Percentiles rank a stretch among this genome's conserved stretches.
Conservation (phyloP, 345 rosid species). For the Ceriops decandra region DNA sequence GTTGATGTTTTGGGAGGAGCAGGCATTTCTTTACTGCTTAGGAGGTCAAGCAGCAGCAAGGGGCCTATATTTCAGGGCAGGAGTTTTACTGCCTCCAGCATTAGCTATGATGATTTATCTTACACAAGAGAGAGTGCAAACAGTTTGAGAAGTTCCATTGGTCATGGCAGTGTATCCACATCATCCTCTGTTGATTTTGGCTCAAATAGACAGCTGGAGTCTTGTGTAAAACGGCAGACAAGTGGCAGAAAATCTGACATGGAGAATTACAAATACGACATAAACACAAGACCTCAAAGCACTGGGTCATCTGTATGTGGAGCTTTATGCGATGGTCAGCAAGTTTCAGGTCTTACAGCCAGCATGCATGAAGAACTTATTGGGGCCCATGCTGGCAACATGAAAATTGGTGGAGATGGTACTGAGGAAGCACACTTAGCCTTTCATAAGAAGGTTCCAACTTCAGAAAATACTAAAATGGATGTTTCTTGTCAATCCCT, state of each 20-base stretch:
- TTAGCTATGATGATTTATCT: slow-evolving; percentile 65
- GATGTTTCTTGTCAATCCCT: slow-evolving; percentile 26
- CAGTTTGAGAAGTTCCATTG: slow-evolving; percentile 80
- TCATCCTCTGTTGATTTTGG: slow-evolving; percentile 78
- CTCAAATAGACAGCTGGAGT: slow-evolving; percentile 59
- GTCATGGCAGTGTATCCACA: slow-evolving; percentile 67
- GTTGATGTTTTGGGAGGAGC: slow-evolving; percentile 47
- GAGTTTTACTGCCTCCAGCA: slow-evolving; percentile 52
- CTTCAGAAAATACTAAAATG: slow-evolving; percentile 35
- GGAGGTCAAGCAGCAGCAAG: slow-evolving; percentile 75
- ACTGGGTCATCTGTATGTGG: slow-evolving; percentile 52
- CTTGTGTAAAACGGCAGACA: slow-evolving; percentile 58
- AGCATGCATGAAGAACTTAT: slow-evolving; percentile 35
- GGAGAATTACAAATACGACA: slow-evolving; percentile 60
- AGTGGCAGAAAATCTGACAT: slow-evolving; percentile 65
- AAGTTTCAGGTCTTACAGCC: slow-evolving; percentile 47
- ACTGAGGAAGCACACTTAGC: slow-evolving; percentile 34
- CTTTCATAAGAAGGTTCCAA: slow-evolving; percentile 31
- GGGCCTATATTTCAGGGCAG: slow-evolving; percentile 64
- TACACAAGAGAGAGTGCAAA: slow-evolving; percentile 58
- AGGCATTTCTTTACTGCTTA: slow-evolving; percentile 64
- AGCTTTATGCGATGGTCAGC: slow-evolving; percentile 46
- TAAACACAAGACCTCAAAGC: slow-evolving; percentile 55
- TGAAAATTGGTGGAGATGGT: slow-evolving; percentile 26
- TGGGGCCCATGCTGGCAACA: slow-evolving; percentile 33